Percentiles rank a stretch among this genome's conserved stretches.
Conservation (phyloP, 2,329 filamentous ascomycete genomes). For the Neocatenulostroma microsporum region DNA sequence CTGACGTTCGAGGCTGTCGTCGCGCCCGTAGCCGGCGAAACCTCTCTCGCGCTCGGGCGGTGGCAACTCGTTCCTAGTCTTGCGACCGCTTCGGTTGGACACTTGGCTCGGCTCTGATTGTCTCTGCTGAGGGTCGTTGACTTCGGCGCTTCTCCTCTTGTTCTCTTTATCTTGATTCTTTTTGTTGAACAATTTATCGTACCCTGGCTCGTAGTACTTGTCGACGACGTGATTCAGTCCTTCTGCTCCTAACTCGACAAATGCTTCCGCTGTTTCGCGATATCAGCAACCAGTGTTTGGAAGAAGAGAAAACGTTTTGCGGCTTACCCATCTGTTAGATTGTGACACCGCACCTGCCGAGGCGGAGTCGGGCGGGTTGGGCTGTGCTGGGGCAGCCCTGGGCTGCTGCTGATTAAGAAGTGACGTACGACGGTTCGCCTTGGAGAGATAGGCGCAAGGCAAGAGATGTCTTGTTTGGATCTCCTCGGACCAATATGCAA, state of each 20-base stretch:
- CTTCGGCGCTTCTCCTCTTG: not conserved
- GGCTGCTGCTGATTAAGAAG: no score
- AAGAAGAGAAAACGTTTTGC: no score
- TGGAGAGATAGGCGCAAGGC: no score
- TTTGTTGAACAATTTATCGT: conserved; percentile 13
- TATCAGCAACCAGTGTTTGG: no score
- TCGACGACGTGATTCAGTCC: conserved; percentile 18
- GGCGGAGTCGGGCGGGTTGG: no score
- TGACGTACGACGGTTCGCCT: no score
- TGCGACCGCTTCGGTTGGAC: conserved; percentile 1
- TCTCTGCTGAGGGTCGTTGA: conserved; percentile 3
- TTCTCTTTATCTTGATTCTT: conserved; percentile 1
- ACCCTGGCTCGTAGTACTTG: conserved; percentile 16
- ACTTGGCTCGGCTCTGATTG: not conserved
- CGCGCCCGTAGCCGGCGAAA: not conserved
- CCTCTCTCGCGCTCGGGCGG: conserved; percentile 8
- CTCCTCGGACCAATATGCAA: no score
- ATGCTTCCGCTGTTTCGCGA: conserved; percentile 15
- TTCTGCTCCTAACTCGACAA: conserved; percentile 22
- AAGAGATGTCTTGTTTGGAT: no score
- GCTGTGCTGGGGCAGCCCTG: no score
- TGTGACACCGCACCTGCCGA: no score
- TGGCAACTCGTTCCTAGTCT: conserved; percentile 8
- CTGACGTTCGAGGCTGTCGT: conserved; percentile 17
- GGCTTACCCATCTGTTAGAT: no score